phyloP scores from a whole-genome alignment of 805 yeast genomes.

The Isabelozyma pseudorhagii region DNA sequence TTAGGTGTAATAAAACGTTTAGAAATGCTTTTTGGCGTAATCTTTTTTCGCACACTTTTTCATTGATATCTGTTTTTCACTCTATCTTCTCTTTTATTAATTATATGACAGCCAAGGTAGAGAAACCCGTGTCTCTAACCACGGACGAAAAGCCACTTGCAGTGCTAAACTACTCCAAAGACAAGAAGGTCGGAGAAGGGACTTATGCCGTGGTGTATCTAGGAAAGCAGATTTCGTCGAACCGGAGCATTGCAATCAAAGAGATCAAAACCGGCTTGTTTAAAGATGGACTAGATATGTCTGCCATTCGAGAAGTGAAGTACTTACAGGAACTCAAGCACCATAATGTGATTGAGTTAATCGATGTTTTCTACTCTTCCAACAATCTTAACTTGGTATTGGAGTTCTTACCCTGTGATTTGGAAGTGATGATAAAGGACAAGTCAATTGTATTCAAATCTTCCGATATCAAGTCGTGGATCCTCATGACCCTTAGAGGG shows the following conservation, averaged over 20 bases:
- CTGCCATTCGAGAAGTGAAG: constrained; percentile 91
- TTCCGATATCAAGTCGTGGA: constrained; percentile 90
- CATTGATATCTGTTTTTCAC: not conserved
- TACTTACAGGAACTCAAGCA: constrained; percentile 74
- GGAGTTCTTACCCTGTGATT: constrained; percentile 83
- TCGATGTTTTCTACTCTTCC: constrained; percentile 77
- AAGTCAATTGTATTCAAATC: constrained; percentile 70
- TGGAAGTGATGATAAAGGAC: constrained; percentile 87
- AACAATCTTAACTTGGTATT: constrained; percentile 77
- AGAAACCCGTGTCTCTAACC: not conserved
- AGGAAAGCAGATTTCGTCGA: constrained; percentile 60
- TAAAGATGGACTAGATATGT: constrained; percentile 96
- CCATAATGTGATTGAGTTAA: constrained; percentile 77
- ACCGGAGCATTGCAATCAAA: constrained; percentile 78
- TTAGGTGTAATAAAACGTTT: not conserved
- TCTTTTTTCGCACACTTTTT: not conserved
- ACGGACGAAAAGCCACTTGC: not conserved
- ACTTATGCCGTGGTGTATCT: constrained; percentile 95
- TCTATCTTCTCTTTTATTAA: not conserved
- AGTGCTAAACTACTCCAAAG: constrained; percentile 40
- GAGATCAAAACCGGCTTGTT: constrained; percentile 93
- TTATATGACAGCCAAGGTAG: not conserved
- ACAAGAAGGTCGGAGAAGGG: constrained; percentile 96
- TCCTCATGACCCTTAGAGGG: constrained; percentile 91
- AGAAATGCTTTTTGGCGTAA: not conserved